Percentiles rank a stretch among this genome's conserved stretches.
These are phyloP conservation scores for Acidomyces sp. DNA, from an alignment of 495 filamentous ascomycete genomes.

Conservation along the genomic window DNA sequence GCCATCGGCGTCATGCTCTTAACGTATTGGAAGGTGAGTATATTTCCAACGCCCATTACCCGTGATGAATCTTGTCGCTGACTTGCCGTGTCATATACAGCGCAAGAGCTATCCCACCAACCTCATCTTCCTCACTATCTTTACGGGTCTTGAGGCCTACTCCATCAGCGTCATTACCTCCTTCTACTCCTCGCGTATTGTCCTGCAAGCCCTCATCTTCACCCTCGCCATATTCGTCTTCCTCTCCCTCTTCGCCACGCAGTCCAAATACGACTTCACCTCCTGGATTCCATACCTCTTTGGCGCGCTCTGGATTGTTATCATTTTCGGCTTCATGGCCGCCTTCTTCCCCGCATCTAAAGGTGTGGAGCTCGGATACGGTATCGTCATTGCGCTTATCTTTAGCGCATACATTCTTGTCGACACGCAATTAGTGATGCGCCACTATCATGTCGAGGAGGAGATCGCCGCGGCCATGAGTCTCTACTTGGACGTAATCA, in stretches of 20 bases:
- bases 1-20: conserved; percentile 69
- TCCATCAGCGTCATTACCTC: conserved; percentile 80
- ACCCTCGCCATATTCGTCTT: conserved; percentile 89
- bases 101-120: conserved; percentile 93
- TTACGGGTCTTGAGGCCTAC: conserved; percentile 91
- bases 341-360: conserved; percentile 69
- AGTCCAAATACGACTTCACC: conserved; percentile 97
- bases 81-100: conserved; percentile 4
- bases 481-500: conserved; percentile 92
- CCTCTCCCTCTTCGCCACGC: conserved; percentile 88
- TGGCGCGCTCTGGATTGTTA: conserved; percentile 72
- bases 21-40: conserved; percentile 81
- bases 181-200: conserved; percentile 68
- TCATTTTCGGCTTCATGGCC: conserved; percentile 85
- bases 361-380: conserved; percentile 71
- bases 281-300: conserved; percentile 83
- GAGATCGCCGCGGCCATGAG: conserved; percentile 95
- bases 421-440: conserved; percentile 75
- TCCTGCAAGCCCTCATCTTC: conserved; percentile 78
- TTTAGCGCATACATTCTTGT: conserved; percentile 92
- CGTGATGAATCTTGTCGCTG: conserved; percentile 25
- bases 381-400: conserved; percentile 64
- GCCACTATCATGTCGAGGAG: conserved; percentile 94
- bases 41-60: conserved; percentile 88
- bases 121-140: conserved; percentile 78